phyloP scores from a whole-genome alignment of 768 basidiomycete species.

The Cubamyces lactineus region DNA sequence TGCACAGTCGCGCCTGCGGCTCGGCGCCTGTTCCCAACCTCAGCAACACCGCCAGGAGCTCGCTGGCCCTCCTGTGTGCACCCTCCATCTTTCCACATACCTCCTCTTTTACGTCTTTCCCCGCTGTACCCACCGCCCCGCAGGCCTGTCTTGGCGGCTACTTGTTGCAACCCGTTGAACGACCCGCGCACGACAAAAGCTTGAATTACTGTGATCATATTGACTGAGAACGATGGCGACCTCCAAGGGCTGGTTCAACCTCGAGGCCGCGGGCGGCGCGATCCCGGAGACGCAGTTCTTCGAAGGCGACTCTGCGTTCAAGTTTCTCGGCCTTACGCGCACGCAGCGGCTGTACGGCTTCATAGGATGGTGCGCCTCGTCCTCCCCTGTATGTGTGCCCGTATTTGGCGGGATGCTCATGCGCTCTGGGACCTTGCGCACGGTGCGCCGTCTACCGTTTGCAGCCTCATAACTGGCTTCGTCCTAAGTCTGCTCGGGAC shows the following conservation, averaged over 20 bases:
- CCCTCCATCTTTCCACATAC: neutral
- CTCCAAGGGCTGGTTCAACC: conserved; percentile 84
- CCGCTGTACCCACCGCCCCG: neutral
- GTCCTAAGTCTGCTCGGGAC: conserved; percentile 79
- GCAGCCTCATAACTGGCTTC: conserved; percentile 75
- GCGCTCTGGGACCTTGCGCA: neutral
- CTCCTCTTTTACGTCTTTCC: neutral
- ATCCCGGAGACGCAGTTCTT: conserved; percentile 84
- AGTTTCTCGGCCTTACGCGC: conserved; percentile 73
- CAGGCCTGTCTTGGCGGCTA: too few species aligned
- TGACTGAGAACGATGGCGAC: conserved; percentile 40
- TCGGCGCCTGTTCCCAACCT: conserved; percentile 6
- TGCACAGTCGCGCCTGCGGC: conserved; percentile 21
- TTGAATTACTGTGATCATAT: too few species aligned
- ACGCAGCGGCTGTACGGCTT: conserved; percentile 89
- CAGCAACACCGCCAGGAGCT: conserved; percentile 26
- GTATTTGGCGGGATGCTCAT: neutral
- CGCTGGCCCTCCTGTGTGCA: conserved; percentile 14
- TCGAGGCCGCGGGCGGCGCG: conserved; percentile 63
- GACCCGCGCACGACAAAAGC: neutral
- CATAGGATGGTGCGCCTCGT: conserved; percentile 64
- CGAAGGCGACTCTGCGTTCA: conserved; percentile 89
- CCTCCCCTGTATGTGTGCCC: neutral
- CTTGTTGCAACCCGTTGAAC: neutral
- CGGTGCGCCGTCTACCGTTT: neutral